Evolutionary conservation across 805 yeast genomes (phyloP), one percentile per base, ranked within the genome.

Genomic region (Soucietia sequanensis): DNA sequence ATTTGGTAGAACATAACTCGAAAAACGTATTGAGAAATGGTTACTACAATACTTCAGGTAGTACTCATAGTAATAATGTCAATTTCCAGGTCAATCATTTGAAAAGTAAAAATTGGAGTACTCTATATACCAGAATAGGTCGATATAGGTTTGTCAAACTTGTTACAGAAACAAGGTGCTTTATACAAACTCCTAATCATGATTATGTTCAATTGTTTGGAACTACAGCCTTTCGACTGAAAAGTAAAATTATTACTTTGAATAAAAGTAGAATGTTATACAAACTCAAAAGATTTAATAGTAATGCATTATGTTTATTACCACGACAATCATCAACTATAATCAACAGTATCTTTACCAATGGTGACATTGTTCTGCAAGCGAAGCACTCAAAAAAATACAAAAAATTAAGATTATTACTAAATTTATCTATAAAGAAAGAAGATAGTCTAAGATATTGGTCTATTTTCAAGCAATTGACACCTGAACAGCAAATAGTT

Each of bases 41-140:
- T 0, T 75, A 73, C 40, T 45, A 46, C 3, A 54, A 64, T 30
- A 70, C 68, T 6, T 39, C 59, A 6, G 49, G 61, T 0, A 44
- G 54, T 5, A 49, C 60, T 5, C 38, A 33, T 3, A 43, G 62
- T 28, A 61, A 60, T 29, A 40, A 37, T 17, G 48, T 50, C 3
- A 57, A 51, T 40, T 55, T 68, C n/a, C 56, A 57, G 16, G 63
- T 65, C 3, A 56, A 63, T 12, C 34, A 52, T 2, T 41, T 82
- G 13, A 78, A 76, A 38, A 49, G 62, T 4, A 44, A 58, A 3
- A 41, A 50, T 2, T 80, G 85, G 78, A 63, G 64, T 20, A 41
- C 48, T 3, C 28, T 79, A 0, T 73, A 60, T 37, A 39, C 37
- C 2, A 20, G 55, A 1, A 42, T 78, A 2, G 82, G 81, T 0